Conservation (phyloP, 306 rosid genomes). For the Gillenia trifoliata region DNA sequence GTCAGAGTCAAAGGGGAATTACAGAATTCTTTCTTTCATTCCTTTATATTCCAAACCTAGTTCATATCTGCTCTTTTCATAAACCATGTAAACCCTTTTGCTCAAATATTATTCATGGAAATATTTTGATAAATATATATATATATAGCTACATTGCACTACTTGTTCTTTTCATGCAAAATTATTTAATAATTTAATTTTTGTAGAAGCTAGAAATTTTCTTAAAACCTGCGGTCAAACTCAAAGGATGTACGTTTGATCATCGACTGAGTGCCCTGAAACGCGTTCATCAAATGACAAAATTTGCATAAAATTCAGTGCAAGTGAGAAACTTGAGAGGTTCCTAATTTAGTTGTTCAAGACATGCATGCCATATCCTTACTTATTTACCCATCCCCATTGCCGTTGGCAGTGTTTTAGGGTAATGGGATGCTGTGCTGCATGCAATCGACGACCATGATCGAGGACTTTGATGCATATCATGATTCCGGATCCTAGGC, state of each 20-base stretch:
- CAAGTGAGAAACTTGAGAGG: conserved; percentile 41
- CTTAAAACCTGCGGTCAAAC: conserved; percentile 10
- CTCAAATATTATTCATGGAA: not conserved
- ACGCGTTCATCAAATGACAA: conserved; percentile 47
- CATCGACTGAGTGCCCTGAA: conserved; percentile 32
- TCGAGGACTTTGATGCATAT: not conserved
- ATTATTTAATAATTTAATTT: not conserved
- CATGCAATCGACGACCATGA: not conserved
- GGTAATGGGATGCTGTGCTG: not conserved
- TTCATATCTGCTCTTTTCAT: not conserved
- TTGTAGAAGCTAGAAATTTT: not conserved
- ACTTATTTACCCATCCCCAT: conserved; percentile 22
- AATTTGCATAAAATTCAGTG: conserved; percentile 76
- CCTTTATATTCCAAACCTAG: conserved; percentile 23
- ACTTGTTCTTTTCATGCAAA: not conserved
- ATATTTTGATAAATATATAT: too few relatives aligned
- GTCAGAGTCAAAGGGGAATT: conserved; percentile 74
- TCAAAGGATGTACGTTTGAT: conserved; percentile 14
- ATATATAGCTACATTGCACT: not conserved
- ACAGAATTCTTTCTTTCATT: conserved; percentile 40
- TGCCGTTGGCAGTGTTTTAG: conserved; percentile 10
- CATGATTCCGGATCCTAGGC: conserved; percentile 14
- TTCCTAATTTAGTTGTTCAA: conserved; percentile 20
- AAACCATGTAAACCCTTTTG: not conserved
- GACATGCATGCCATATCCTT: conserved; percentile 7